These are phyloP conservation scores for Drechslerella coelobrocha DNA, from an alignment of 2,329 filamentous ascomycete genomes.

Conservation along the genomic window DNA sequence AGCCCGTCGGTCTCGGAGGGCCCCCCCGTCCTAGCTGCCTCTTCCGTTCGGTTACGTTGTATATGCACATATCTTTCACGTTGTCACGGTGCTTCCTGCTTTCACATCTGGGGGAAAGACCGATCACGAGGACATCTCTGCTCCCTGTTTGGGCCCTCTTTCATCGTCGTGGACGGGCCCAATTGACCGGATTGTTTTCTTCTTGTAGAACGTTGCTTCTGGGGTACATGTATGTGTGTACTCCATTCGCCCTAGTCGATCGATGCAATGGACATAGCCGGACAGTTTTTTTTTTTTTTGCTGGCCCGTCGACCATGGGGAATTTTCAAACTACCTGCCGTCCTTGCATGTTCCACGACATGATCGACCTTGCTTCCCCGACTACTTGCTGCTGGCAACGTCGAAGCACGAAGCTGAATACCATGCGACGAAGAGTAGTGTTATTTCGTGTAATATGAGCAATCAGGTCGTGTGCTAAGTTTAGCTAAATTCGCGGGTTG, in stretches of 20 bases:
- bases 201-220: slow-evolving; percentile 29
- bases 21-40: slow-evolving; percentile 11
- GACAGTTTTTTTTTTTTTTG: slow-evolving; percentile 16
- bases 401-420: slow-evolving; percentile 20
- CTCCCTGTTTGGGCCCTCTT: slow-evolving; percentile 16
- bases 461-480: neutral
- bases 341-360: slow-evolving; percentile 39
- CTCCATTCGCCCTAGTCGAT: neutral
- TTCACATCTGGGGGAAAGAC: slow-evolving; percentile 45
- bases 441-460: slow-evolving; percentile 17
- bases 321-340: slow-evolving; percentile 20
- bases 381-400: slow-evolving; percentile 40
- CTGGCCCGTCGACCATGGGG: slow-evolving; percentile 16
- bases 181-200: slow-evolving; percentile 43
- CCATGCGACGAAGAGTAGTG: neutral
- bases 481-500: neutral
- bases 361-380: slow-evolving; percentile 36
- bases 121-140: slow-evolving; percentile 42
- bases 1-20: neutral
- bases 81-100: slow-evolving; percentile 28
- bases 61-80: slow-evolving; percentile 38
- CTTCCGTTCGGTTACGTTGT: slow-evolving; percentile 13
- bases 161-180: slow-evolving; percentile 44
- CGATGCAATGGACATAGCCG: slow-evolving; percentile 10
- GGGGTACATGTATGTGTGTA: slow-evolving; percentile 9